phyloP scores from a whole-genome alignment of 805 yeast species.

The Wickerhamia fluorescens region DNA sequence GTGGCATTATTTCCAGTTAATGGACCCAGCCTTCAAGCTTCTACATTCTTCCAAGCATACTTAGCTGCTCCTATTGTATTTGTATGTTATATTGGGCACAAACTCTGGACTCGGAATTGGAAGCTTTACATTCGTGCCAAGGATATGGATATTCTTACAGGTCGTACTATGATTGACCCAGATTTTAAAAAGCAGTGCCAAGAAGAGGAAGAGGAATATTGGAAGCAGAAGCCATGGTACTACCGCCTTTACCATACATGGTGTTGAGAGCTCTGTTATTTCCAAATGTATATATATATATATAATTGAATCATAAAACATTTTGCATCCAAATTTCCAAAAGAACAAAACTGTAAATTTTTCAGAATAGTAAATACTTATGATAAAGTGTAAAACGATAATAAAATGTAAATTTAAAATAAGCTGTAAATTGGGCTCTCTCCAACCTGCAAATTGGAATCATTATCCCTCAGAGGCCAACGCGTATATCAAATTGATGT shows the following conservation, averaged over 20 bases:
- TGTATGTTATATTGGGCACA: conserved; percentile 17
- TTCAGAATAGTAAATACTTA: too few relatives aligned
- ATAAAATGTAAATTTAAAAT: too few relatives aligned
- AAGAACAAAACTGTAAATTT: too few relatives aligned
- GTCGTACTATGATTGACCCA: conserved; percentile 31
- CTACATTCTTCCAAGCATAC: conserved; percentile 15
- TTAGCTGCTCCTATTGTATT: conserved; percentile 17
- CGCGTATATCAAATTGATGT: too few relatives aligned
- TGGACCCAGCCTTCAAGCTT: conserved; percentile 12
- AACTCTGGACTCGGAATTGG: conserved; percentile 18
- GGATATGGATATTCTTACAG: conserved; percentile 8
- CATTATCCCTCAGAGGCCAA: too few relatives aligned
- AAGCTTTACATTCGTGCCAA: conserved; percentile 5
- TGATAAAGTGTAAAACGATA: too few relatives aligned
- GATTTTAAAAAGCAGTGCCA: conserved; percentile 42
- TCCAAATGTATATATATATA: too few relatives aligned
- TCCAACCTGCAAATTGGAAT: too few relatives aligned
- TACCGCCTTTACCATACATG: conserved; percentile 25
- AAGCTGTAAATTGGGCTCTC: too few relatives aligned
- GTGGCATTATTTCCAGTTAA: conserved; percentile 32
- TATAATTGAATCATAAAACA: too few relatives aligned
- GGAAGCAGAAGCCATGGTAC: conserved; percentile 24
- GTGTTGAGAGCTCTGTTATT: too few relatives aligned
- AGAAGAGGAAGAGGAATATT: conserved; percentile 21
- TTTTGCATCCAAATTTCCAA: too few relatives aligned